phyloP scores from a whole-genome alignment of 371 early-diverging fungal species.

The Mucor piriformis region DNA sequence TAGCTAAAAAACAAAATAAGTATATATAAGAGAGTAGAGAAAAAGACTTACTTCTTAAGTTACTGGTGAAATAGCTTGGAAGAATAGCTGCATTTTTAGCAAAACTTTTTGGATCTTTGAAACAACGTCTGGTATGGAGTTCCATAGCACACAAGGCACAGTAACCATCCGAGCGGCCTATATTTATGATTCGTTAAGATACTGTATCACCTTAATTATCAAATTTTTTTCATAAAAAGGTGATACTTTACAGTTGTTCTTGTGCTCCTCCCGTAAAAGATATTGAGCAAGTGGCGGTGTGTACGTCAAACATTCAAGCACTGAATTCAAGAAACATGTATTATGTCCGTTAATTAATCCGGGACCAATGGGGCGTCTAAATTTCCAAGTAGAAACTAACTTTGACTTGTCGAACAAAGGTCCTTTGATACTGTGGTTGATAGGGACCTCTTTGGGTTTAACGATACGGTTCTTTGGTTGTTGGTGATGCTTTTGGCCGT shows the following conservation, averaged over 20 bases:
- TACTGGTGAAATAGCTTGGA: constrained; percentile 73
- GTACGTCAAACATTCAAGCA: constrained; percentile 90
- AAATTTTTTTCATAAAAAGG: neutral
- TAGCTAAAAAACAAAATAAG: no score
- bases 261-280: constrained; percentile 63
- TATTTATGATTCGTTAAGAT: no score
- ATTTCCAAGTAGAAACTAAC: constrained; percentile 55
- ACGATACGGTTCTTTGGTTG: neutral
- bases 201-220: no score
- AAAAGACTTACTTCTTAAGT: constrained; percentile 59
- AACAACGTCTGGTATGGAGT: constrained; percentile 52
- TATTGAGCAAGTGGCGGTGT: constrained; percentile 85
- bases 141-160: constrained; percentile 70
- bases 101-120: constrained; percentile 44
- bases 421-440: constrained; percentile 5
- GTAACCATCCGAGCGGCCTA: constrained; percentile 41
- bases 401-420: constrained; percentile 16
- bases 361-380: constrained; percentile 66
- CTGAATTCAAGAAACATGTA: constrained; percentile 95
- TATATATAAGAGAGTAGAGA: neutral
- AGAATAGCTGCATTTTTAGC: constrained; percentile 51
- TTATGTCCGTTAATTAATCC: constrained; percentile 92
- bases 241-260: constrained; percentile 36
- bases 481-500: neutral
- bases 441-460: neutral